Evolutionary conservation across 163 green algal species (phyloP).

Genomic region (Botryococcus braunii): DNA sequence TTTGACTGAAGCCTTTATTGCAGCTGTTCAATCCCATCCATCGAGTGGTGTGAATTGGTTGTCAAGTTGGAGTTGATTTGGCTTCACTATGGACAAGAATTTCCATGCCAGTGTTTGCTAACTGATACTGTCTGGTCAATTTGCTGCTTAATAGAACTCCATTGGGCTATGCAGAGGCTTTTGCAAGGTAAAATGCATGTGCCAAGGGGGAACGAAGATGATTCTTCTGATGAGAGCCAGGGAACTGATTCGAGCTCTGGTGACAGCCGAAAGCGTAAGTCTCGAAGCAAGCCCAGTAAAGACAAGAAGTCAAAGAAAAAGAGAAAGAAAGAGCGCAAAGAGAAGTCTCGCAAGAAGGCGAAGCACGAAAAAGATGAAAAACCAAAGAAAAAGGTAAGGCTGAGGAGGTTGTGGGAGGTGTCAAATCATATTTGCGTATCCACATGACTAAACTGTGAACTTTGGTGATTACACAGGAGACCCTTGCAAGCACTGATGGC

Average conservation of each 20-base stretch:
- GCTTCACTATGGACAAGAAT: neutral
- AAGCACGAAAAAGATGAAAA: conserved; percentile 23
- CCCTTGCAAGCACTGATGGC: conserved; percentile 1
- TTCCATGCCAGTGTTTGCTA: neutral
- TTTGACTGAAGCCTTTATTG: neutral
- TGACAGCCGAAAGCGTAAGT: conserved; percentile 11
- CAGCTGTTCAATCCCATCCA: neutral
- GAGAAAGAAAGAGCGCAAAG: conserved; percentile 23
- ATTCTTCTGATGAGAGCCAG: neutral
- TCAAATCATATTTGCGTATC: neutral
- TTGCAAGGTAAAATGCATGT: conserved; percentile 14
- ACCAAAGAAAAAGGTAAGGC: conserved; percentile 21
- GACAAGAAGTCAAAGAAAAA: conserved; percentile 24
- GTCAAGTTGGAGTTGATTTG: conserved; percentile 6
- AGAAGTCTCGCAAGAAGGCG: conserved; percentile 28
- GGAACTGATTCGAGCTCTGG: conserved; percentile 8
- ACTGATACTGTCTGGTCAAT: neutral
- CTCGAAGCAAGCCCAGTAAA: conserved; percentile 21
- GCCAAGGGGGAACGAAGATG: conserved; percentile 6
- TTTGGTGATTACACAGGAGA: conserved; percentile 4
- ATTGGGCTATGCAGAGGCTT: conserved; percentile 16
- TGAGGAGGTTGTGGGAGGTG: neutral
- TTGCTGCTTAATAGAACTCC: neutral
- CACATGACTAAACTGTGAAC: neutral
- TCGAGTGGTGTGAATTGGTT: conserved; percentile 3